A percentile compares a stretch with the other conserved stretches of the same genome.
These are phyloP conservation scores for Xylaria sp. DNA, from an alignment of 2,329 filamentous ascomycete genomes.

Conservation along the genomic window DNA sequence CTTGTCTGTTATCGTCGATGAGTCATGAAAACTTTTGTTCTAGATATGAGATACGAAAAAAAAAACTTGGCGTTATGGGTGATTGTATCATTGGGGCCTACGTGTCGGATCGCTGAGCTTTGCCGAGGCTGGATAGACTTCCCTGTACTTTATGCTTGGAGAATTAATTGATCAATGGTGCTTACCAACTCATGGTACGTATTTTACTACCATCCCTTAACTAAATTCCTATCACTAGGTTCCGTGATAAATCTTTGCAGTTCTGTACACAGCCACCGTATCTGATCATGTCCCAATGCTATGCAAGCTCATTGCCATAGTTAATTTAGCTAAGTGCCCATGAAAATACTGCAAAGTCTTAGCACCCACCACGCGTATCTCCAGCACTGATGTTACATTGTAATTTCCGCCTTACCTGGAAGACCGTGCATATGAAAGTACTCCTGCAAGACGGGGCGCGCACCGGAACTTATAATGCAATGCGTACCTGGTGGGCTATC, in stretches of 20 bases:
- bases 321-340: background rate
- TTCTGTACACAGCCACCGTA: background rate
- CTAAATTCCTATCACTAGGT: background rate
- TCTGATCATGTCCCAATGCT: background rate
- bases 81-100: slow-evolving; percentile 3
- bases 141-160: slow-evolving; percentile 25
- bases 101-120: slow-evolving; percentile 10
- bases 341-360: background rate
- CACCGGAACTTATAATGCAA: background rate
- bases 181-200: background rate
- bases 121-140: slow-evolving; percentile 12
- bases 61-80: slow-evolving; percentile 22
- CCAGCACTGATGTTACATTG: background rate
- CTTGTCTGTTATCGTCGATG: slow-evolving; percentile 14
- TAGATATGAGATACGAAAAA: slow-evolving; percentile 16
- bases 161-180: slow-evolving; percentile 12
- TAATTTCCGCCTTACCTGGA: background rate
- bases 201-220: background rate
- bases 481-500: too few relatives aligned
- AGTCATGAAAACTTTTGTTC: slow-evolving; percentile 26
- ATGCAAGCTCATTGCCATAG: background rate
- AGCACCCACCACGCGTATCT: background rate
- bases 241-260: background rate
- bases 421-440: background rate
- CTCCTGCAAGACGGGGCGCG: background rate